Base-by-base conservation (phyloP, 1,284 basidiomycete species). In the Vanrija pseudolonga region DNA sequence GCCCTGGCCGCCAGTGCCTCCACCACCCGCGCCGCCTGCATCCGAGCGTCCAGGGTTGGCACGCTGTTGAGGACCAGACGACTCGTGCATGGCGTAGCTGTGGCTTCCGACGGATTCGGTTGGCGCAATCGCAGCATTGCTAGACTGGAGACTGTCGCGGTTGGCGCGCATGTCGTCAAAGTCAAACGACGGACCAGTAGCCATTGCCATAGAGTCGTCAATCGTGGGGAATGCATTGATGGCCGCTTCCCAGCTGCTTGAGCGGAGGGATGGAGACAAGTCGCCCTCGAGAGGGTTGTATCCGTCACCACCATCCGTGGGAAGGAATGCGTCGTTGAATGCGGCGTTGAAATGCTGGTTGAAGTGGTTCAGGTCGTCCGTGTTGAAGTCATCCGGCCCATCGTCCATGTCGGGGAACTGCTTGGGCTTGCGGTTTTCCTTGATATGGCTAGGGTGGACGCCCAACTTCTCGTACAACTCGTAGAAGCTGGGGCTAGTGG, bases 381-480 rank as follows among this genome's bases (percentile, higher is more conserved):
- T 38, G 45, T 45, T 46, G 14, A 26, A 26, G 44, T 53, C 45
- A 26, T 47, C 43, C 19, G 24, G 22, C 8, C 44, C 39, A 26
- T n/a, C 44, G 50, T 46, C 38, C 44, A 44, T 45, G 20, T 45
- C 50, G 20, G 44, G 32, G 9, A 44, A 18, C 19, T 43, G 40
- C 19, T 45, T 20, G 0, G 38, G 28, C 41, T 22, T 44, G n/a
- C 15, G 38, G 6, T 24, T 32, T 37, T 38, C 42, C 50, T 18
- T 48, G 39, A 6, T 5, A 32, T 32, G 14, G 32, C 52, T 43
- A 1, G 72, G 72, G 64, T 65, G 68, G 26, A 75, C 71, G 4
- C 72, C 73, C 1, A 75, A 60, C 48, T 73, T 69, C 50, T 68
- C 63, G 53, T 73, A 75, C 23, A 75, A 56, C 47, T 75, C 69